Conservation (phyloP, 345 rosid genomes). For the Rhodomyrtus tomentosa region DNA sequence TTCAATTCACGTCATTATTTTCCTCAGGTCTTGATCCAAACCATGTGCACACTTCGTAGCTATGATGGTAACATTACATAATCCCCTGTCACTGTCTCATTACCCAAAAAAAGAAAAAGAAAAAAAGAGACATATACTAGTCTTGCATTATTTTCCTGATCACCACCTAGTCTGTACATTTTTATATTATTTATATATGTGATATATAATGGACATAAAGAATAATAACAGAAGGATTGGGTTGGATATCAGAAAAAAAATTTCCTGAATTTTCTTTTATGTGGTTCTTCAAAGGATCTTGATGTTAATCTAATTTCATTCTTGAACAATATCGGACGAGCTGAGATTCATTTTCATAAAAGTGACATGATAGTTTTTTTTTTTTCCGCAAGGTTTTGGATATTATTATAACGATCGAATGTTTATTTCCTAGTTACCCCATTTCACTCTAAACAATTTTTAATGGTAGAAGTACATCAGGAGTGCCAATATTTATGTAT, state of each 20-base stretch:
- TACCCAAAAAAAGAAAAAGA: fast-evolving
- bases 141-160: not conserved
- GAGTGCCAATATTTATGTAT: no score
- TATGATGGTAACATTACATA: not conserved
- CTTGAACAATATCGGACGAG: not conserved
- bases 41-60: not conserved
- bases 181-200: not conserved
- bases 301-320: not conserved
- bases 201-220: not conserved
- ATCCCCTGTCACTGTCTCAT: not conserved
- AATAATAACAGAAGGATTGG: not conserved
- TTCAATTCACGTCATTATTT: not conserved
- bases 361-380: not conserved
- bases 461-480: no score
- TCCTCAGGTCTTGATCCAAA: not conserved
- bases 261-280: not conserved
- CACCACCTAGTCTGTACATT: not conserved
- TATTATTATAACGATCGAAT: not conserved
- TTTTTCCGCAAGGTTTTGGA: not conserved
- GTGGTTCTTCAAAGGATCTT: not conserved
- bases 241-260: not conserved
- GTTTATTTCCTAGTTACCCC: not conserved
- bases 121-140: not conserved
- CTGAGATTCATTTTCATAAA: not conserved
- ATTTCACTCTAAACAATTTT: not conserved